Evolutionary conservation across 352 stramenopile species (phyloP).

Genomic region (Thalassiosira exigua): DNA sequence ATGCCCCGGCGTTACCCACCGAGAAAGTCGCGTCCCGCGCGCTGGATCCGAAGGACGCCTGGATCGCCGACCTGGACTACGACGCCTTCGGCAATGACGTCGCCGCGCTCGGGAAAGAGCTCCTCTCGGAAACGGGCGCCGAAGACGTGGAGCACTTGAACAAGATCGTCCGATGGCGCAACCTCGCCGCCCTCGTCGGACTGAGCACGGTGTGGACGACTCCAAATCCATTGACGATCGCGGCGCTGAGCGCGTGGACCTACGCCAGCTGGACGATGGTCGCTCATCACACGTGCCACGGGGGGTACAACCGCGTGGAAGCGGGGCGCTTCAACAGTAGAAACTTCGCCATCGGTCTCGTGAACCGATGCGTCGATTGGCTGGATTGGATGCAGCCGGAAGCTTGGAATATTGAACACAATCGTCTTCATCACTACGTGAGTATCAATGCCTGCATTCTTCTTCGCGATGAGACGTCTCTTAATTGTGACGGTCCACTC

Average conservation of each 20-base stretch:
- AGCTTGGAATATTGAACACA: constrained; percentile 83
- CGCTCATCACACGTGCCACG: constrained; percentile 78
- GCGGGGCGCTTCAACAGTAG: constrained; percentile 57
- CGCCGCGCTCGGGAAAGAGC: constrained; percentile 62
- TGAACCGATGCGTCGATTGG: constrained; percentile 69
- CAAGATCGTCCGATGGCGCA: constrained; percentile 74
- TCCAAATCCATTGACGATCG: constrained; percentile 71
- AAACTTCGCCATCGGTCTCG: constrained; percentile 46
- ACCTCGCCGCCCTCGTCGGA: constrained; percentile 61
- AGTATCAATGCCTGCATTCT: no score
- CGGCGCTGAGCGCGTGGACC: constrained; percentile 53
- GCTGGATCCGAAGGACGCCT: constrained; percentile 56
- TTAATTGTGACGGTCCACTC: no score
- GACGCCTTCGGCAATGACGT: constrained; percentile 70
- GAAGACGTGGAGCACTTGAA: constrained; percentile 75
- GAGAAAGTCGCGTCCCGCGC: not conserved
- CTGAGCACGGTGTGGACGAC: constrained; percentile 66
- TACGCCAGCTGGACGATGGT: constrained; percentile 76
- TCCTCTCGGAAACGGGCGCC: constrained; percentile 57
- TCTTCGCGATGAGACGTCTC: no score
- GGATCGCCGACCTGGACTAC: constrained; percentile 75
- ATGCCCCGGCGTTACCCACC: not conserved
- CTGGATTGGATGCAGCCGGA: constrained; percentile 84
- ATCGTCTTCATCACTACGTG: constrained; percentile 78
- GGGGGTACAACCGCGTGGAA: constrained; percentile 73